phyloP scores from a whole-genome alignment of 441 rosid genomes.

The Viola pubescens region DNA sequence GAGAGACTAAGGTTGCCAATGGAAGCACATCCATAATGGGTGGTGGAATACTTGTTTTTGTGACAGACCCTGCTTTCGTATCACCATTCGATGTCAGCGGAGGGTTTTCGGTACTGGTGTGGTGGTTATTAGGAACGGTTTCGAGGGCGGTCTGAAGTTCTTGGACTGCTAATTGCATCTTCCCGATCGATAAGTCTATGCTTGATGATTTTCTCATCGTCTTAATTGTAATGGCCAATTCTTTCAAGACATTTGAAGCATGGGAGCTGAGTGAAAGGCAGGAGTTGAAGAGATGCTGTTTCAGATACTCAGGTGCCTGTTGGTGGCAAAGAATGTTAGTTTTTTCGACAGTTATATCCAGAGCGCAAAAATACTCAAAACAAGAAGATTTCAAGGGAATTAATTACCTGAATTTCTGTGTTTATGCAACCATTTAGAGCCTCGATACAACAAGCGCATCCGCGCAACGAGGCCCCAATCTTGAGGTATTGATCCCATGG shows the following conservation, averaged over 20 bases:
- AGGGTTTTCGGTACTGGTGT: not conserved
- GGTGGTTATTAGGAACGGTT: constrained; percentile 18
- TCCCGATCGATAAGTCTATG: constrained; percentile 25
- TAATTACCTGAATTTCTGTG: constrained; percentile 36
- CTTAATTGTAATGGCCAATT: constrained; percentile 26
- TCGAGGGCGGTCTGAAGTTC: constrained; percentile 31
- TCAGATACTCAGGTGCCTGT: constrained; percentile 32
- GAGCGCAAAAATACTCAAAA: not conserved
- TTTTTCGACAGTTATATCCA: constrained; percentile 1
- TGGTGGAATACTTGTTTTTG: constrained; percentile 8
- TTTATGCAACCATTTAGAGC: constrained; percentile 40
- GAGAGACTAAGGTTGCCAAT: constrained; percentile 24
- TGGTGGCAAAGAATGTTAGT: constrained; percentile 23
- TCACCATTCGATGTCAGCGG: constrained; percentile 13
- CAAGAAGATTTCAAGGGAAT: not conserved
- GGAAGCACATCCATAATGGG: constrained; percentile 28
- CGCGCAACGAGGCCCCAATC: constrained; percentile 36
- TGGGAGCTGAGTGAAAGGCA: constrained; percentile 30
- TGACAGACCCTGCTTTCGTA: constrained; percentile 14
- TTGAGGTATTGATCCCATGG: constrained; percentile 70
- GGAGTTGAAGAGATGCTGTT: constrained; percentile 25
- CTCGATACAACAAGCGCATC: constrained; percentile 43
- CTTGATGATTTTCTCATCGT: constrained; percentile 30
- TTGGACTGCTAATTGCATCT: constrained; percentile 28
- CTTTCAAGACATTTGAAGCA: constrained; percentile 29